These are phyloP conservation scores for Globisporangium okanoganense DNA, from an alignment of 352 stramenopile genomes.

Conservation along the genomic window DNA sequence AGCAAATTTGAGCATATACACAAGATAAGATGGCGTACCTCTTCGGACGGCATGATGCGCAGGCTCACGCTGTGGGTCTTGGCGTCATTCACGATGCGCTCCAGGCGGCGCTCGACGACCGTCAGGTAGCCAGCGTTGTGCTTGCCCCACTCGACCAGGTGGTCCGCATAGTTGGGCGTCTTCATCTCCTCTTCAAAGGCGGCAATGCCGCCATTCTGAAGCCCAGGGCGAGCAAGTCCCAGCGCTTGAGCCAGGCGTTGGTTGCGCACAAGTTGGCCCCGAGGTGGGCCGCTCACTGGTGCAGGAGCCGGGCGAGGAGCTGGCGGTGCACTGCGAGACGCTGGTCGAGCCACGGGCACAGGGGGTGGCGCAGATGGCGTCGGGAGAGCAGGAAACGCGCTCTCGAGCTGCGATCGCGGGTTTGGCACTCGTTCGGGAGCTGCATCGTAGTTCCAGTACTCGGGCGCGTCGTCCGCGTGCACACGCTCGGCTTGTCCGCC, in stretches of 20 bases:
- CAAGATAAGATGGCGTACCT: conserved; percentile 23
- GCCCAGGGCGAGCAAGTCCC: conserved; percentile 40
- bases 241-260: conserved; percentile 63
- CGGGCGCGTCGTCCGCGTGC: conserved; percentile 36
- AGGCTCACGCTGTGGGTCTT: conserved; percentile 74
- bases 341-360: conserved; percentile 28
- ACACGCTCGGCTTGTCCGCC: conserved; percentile 20
- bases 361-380: conserved; percentile 32
- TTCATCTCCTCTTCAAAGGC: conserved; percentile 80
- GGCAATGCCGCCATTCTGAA: conserved; percentile 27
- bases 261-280: conserved; percentile 59
- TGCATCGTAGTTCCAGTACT: conserved; percentile 59
- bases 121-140: conserved; percentile 62
- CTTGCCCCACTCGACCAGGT: conserved; percentile 72
- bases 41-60: conserved; percentile 63
- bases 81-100: conserved; percentile 63
- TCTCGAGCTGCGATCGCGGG: conserved; percentile 31
- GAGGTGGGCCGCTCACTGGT: conserved; percentile 26
- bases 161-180: conserved; percentile 51
- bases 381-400: conserved; percentile 65
- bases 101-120: conserved; percentile 68
- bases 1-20: neutral
- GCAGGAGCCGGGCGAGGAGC: conserved; percentile 9
- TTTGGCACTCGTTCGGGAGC: conserved; percentile 21
- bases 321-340: conserved; percentile 15